Percentiles rank a stretch among this genome's conserved stretches.
phyloP scores from a whole-genome alignment of 495 filamentous ascomycete species.

The Lophium mytilinum region DNA sequence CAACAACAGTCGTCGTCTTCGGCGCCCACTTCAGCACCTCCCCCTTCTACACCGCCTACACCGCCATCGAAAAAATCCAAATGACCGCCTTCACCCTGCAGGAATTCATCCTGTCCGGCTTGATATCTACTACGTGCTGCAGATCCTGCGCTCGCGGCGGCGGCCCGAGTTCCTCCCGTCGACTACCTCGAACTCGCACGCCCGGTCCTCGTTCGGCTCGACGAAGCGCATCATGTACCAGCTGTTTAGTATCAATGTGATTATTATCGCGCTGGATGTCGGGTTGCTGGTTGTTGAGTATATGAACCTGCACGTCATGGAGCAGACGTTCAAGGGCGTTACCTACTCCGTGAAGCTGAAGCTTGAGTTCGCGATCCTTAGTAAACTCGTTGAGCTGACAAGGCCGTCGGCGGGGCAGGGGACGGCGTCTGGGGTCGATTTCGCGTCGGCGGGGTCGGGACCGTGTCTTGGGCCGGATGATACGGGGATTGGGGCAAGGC shows the following conservation, averaged over 20 bases:
- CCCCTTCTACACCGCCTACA: constrained; percentile 35
- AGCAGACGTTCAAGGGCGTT: constrained; percentile 52
- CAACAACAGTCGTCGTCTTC: constrained; percentile 43
- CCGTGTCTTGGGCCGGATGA: too few species aligned
- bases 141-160: constrained; percentile 8
- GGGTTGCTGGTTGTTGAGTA: constrained; percentile 51
- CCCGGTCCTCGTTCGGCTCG: too few species aligned
- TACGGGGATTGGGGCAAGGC: too few species aligned
- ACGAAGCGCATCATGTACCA: constrained; percentile 38
- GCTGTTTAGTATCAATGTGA: constrained; percentile 49
- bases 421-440: too few species aligned
- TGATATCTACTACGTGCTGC: constrained; percentile 38
- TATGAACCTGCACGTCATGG: constrained; percentile 46
- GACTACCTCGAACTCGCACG: constrained; percentile 32
- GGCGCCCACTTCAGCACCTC: constrained; percentile 42
- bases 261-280: constrained; percentile 51
- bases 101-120: constrained; percentile 50
- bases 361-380: constrained; percentile 56
- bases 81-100: constrained; percentile 56
- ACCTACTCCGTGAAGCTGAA: constrained; percentile 61
- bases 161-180: constrained; percentile 37
- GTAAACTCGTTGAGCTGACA: constrained; percentile 32
- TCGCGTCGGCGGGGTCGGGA: too few species aligned
- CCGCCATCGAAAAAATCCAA: constrained; percentile 56
- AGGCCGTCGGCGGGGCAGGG: too few species aligned